A percentile compares a stretch with the other conserved stretches of the same genome.
Evolutionary conservation across 495 filamentous ascomycete species (phyloP).

Genomic region (Podospora conica): DNA sequence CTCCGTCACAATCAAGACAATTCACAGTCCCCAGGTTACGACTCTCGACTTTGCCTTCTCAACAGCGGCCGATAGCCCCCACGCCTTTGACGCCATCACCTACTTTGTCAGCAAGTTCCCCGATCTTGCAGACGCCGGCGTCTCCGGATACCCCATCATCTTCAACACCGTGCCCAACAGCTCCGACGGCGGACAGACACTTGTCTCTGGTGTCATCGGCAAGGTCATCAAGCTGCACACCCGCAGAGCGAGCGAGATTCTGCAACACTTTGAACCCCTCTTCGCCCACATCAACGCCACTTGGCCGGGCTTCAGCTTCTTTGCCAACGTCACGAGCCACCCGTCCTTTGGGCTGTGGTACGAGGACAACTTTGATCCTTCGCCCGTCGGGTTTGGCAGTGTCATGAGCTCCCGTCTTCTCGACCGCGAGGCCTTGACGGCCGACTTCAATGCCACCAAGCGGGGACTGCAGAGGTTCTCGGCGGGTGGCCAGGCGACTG

Average conservation of each 20-base stretch:
- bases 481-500: slow-evolving; percentile 7
- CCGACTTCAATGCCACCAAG: slow-evolving; percentile 20
- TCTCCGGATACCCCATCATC: slow-evolving; percentile 31
- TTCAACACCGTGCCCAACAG: slow-evolving; percentile 20
- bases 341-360: slow-evolving; percentile 44
- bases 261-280: slow-evolving; percentile 36
- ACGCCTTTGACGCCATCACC: slow-evolving; percentile 24
- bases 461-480: slow-evolving; percentile 19
- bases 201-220: slow-evolving; percentile 27
- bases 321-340: slow-evolving; percentile 35
- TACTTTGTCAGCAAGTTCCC: slow-evolving; percentile 32
- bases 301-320: slow-evolving; percentile 34
- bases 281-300: slow-evolving; percentile 34
- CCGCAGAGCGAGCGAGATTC: slow-evolving; percentile 30
- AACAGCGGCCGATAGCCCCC: slow-evolving; percentile 5
- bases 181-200: slow-evolving; percentile 11
- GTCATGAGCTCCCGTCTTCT: slow-evolving; percentile 36
- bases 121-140: slow-evolving; percentile 27
- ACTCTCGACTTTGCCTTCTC: slow-evolving; percentile 16
- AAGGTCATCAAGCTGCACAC: slow-evolving; percentile 21
- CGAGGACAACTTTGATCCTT: slow-evolving; percentile 27
- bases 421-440: slow-evolving; percentile 25
- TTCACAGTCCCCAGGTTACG: slow-evolving; percentile 25
- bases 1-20: slow-evolving; percentile 42
- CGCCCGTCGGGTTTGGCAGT: slow-evolving; percentile 31